Evolutionary conservation across 768 basidiomycete species (phyloP).

Genomic region (Suillus bovinus): DNA sequence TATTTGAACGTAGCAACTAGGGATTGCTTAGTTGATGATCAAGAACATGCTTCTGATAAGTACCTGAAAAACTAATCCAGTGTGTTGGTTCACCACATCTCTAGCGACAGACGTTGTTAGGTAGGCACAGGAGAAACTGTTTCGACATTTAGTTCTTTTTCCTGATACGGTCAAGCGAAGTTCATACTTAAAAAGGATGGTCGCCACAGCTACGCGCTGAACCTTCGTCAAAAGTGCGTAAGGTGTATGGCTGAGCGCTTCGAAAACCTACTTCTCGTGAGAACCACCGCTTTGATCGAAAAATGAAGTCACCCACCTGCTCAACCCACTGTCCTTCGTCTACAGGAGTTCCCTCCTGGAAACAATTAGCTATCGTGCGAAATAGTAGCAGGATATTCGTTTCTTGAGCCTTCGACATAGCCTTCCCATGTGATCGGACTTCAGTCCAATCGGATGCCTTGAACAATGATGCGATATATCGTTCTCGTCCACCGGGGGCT

Average conservation of each 20-base stretch:
- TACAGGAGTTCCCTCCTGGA: slow-evolving; percentile 53
- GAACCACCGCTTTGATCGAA: slow-evolving; percentile 9
- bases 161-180: not conserved
- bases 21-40: slow-evolving; percentile 11
- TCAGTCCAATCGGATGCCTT: slow-evolving; percentile 63
- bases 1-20: slow-evolving; percentile 40
- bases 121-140: slow-evolving; percentile 66
- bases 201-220: slow-evolving; percentile 77
- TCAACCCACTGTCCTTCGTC: slow-evolving; percentile 51
- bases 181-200: slow-evolving; percentile 88
- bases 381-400: slow-evolving; percentile 83
- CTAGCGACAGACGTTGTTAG: slow-evolving; percentile 44
- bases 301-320: slow-evolving; percentile 37
- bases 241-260: slow-evolving; percentile 48
- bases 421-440: slow-evolving; percentile 47
- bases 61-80: slow-evolving; percentile 51
- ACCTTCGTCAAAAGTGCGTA: slow-evolving; percentile 62
- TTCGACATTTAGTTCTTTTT: slow-evolving; percentile 7
- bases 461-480: slow-evolving; percentile 64
- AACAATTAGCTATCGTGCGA: slow-evolving; percentile 77
- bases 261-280: slow-evolving; percentile 51
- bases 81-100: slow-evolving; percentile 41
- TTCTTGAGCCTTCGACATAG: slow-evolving; percentile 71
- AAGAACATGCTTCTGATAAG: not conserved
- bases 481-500: slow-evolving; percentile 42